Evolutionary conservation across 108 stramenopile genomes (phyloP), one percentile per base, ranked within the genome.

Genomic region (Cylindrotheca closterium): DNA sequence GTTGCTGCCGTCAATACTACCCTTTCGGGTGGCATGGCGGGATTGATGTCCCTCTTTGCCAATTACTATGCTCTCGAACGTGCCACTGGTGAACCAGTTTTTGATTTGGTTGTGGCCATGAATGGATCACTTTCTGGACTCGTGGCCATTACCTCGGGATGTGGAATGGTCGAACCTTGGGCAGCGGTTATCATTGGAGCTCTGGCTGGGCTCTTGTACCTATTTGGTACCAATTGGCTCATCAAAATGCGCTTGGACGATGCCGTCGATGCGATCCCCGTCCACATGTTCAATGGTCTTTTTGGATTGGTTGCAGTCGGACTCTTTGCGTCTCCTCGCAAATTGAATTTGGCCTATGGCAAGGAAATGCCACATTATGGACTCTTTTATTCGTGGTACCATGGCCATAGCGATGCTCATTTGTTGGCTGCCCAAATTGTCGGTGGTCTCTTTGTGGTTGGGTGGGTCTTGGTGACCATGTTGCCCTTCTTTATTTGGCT

Each of bases 241-340:
- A 63, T 90, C 46, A 74, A 67, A 68, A 55, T 95, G 21, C 79
- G 83, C 47, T 77, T 97, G 59, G 95, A 97, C 67, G 95, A 97
- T 69, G 89, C 94, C 26, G 94, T 97, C 18, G 91, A 95, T 63
- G 95, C 75, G 12, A 85, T 94, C 30, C 93, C 95, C n/a, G 96
- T 96, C 12, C 96, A 98, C 70, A 77, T 94, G 63, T 75, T 86
- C 26, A 79, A 78, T 60, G 97, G 95, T 0, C 68, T 86, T 8
- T 96, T 95, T 95, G 96, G 96, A 23, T 29, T 80, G 56, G 63
- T 98, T 30, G 86, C 90, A 4, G 77, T 88, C 22, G 94, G 88
- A 4, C 55, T 98, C 22, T 93, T 98, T 34, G 88, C 93, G 17
- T 83, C 75, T 1, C 79, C 82, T 23, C 7, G 37, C n/a, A 59